phyloP scores from a whole-genome alignment of 192 early-diverging fungal species.

The Fimicolochytrium jonesii region DNA sequence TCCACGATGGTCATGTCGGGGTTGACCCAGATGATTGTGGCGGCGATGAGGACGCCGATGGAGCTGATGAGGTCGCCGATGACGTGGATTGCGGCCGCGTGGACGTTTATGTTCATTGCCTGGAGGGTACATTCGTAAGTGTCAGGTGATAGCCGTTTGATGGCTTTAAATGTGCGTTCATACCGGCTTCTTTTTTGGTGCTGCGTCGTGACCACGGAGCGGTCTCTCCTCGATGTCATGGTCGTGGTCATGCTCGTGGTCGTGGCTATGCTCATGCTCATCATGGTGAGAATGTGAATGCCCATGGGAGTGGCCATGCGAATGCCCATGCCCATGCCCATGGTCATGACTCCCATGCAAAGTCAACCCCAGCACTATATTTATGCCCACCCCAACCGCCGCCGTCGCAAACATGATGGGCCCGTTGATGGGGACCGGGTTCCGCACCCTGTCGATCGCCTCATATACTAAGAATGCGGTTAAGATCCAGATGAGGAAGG shows the following conservation, averaged over 20 bases:
- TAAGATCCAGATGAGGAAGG: constrained; percentile 73
- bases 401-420: constrained; percentile 66
- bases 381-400: constrained; percentile 68
- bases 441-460: constrained; percentile 60
- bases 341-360: constrained; percentile 31
- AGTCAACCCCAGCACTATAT: constrained; percentile 57
- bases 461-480: constrained; percentile 66
- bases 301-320: constrained; percentile 41
- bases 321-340: constrained; percentile 51
- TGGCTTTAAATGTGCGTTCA: too few relatives aligned
- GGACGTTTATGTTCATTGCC: constrained; percentile 51
- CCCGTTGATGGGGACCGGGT: constrained; percentile 63
- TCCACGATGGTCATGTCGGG: constrained; percentile 63
- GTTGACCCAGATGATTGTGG: constrained; percentile 58
- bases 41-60: constrained; percentile 75
- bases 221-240: background rate
- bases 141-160: too few relatives aligned
- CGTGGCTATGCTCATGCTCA: constrained; percentile 31
- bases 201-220: background rate
- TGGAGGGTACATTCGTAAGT: too few relatives aligned
- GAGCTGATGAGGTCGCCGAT: constrained; percentile 77
- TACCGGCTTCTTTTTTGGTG: background rate
- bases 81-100: constrained; percentile 73
- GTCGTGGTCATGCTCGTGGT: constrained; percentile 16
- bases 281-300: constrained; percentile 30